Conservation (phyloP, 2,329 filamentous ascomycete species). For the Colletotrichum siamense region DNA sequence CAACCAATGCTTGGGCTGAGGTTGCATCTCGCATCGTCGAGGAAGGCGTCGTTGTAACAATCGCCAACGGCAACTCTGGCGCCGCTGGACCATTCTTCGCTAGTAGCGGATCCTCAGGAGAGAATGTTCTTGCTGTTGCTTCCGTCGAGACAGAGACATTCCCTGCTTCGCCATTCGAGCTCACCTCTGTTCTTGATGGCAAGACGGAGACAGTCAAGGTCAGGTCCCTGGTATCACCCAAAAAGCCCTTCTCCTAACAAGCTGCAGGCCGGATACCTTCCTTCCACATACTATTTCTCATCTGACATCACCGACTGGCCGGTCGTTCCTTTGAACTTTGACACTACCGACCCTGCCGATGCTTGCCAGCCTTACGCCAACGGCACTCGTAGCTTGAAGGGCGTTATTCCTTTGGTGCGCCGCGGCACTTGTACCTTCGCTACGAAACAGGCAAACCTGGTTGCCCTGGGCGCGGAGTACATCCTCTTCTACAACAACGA, state of each 20-base stretch:
- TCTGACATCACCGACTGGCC: conserved; percentile 38
- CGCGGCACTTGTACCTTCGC: conserved; percentile 36
- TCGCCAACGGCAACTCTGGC: conserved; percentile 59
- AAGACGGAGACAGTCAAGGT: conserved; percentile 9
- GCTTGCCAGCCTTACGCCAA: conserved; percentile 31
- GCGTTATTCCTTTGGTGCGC: conserved; percentile 33
- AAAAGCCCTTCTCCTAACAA: background rate
- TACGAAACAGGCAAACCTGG: conserved; percentile 32
- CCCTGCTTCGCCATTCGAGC: conserved; percentile 31
- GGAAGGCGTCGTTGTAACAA: conserved; percentile 52
- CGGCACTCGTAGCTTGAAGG: conserved; percentile 25
- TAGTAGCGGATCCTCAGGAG: conserved; percentile 43
- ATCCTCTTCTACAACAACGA: conserved; percentile 36
- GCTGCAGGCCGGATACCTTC: conserved; percentile 35
- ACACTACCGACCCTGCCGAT: conserved; percentile 29
- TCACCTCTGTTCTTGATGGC: conserved; percentile 33
- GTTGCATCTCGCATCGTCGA: conserved; percentile 45
- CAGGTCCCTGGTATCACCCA: background rate
- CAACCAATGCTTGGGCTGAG: conserved; percentile 40
- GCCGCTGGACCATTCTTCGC: conserved; percentile 52
- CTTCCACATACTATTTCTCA: conserved; percentile 37
- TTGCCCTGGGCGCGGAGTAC: conserved; percentile 29
- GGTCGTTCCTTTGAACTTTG: conserved; percentile 28
- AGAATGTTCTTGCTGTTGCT: conserved; percentile 48
- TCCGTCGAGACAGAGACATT: conserved; percentile 39